These are phyloP conservation scores for Yarrowia alimentaria DNA, from an alignment of 805 yeast genomes.

Conservation along the genomic window DNA sequence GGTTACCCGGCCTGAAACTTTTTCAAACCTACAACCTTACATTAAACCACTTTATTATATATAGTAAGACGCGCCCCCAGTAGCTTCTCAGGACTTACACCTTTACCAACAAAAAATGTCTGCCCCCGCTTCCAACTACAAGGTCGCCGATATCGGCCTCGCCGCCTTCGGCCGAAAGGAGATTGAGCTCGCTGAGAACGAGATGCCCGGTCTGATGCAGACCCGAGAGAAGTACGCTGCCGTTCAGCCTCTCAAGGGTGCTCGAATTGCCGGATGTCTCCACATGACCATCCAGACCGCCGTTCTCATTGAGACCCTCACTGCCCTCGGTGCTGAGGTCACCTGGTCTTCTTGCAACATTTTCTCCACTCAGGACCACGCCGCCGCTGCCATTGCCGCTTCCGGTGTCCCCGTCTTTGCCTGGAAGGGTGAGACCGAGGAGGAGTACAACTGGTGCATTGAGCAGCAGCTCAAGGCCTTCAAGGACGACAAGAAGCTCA, in stretches of 20 bases:
- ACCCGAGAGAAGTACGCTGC: constrained; percentile 90
- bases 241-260: constrained; percentile 95
- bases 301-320: constrained; percentile 94
- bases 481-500: constrained; percentile 92
- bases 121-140: constrained; percentile 63
- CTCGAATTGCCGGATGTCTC: constrained; percentile 97
- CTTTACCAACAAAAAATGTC: constrained; percentile 30
- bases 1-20: constrained; percentile 25
- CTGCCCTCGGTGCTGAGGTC: constrained; percentile 98
- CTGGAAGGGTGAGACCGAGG: constrained; percentile 99
- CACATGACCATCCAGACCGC: constrained; percentile 99
- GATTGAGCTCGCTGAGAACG: constrained; percentile 97
- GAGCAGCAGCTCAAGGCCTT: constrained; percentile 98
- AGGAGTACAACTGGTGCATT: constrained; percentile 98
- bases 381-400: constrained; percentile 99
- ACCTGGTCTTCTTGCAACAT: constrained; percentile 99
- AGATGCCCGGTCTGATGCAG: constrained; percentile 99
- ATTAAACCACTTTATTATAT: background rate
- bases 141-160: constrained; percentile 95
- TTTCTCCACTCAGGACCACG: constrained; percentile 99
- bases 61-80: background rate
- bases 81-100: background rate
- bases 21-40: constrained; percentile 26
- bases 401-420: constrained; percentile 99
- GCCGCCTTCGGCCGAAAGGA: constrained; percentile 99